phyloP scores from a whole-genome alignment of 2,329 filamentous ascomycete genomes.

The Xylaria sp. region DNA sequence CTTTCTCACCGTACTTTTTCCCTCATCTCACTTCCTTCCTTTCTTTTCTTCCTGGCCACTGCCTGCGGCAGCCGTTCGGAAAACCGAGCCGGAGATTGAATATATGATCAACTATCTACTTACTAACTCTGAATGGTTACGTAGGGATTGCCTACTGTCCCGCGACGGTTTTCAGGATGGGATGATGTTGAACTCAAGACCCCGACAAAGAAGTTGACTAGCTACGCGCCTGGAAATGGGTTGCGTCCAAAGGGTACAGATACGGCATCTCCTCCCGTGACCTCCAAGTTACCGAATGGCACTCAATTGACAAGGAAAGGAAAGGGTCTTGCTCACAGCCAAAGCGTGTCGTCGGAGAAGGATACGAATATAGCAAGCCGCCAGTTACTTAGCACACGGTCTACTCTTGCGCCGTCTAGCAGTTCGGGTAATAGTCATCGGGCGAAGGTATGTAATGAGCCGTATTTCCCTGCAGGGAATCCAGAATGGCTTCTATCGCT shows the following conservation, averaged over 20 bases:
- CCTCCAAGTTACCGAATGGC: background rate
- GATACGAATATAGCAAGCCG: background rate
- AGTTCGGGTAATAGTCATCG: background rate
- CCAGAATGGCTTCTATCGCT: background rate
- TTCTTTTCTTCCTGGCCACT: background rate
- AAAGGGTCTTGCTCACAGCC: background rate
- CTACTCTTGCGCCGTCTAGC: background rate
- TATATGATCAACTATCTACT: background rate
- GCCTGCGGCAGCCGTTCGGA: background rate
- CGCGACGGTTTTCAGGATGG: background rate
- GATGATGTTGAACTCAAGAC: background rate
- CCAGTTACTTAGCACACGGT: background rate
- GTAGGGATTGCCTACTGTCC: slow-evolving; percentile 7
- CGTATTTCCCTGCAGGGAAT: background rate
- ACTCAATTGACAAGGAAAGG: background rate
- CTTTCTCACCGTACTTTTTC: background rate
- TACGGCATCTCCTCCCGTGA: background rate
- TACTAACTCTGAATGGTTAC: background rate
- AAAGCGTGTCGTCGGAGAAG: background rate
- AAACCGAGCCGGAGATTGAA: background rate
- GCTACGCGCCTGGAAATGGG: background rate
- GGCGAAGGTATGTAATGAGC: slow-evolving; percentile 1
- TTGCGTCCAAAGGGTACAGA: background rate
- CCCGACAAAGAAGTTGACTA: background rate
- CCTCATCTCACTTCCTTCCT: background rate